Conservation (phyloP, 2,329 filamentous ascomycete species). For the Tolypocladium ovalisporum region DNA sequence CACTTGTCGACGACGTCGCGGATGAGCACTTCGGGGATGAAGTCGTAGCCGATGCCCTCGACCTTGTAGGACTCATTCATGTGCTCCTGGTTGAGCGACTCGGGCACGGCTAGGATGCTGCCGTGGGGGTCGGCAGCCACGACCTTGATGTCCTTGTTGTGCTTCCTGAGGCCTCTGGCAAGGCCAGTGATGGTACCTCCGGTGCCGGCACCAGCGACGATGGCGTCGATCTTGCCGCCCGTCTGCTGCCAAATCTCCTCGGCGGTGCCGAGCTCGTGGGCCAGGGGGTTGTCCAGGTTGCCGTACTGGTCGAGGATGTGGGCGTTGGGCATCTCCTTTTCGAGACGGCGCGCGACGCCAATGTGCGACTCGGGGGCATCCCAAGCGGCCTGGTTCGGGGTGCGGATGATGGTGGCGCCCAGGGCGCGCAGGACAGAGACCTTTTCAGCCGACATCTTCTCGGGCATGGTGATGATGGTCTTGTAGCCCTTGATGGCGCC, state of each 20-base stretch:
- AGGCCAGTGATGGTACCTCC: slow-evolving; percentile 92
- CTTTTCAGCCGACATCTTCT: slow-evolving; percentile 99
- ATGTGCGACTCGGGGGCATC: slow-evolving; percentile 96
- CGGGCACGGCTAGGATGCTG: slow-evolving; percentile 79
- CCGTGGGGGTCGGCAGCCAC: slow-evolving; percentile 88
- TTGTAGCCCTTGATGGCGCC: slow-evolving; percentile 96
- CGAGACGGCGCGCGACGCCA: slow-evolving; percentile 76
- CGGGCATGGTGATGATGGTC: slow-evolving; percentile 95
- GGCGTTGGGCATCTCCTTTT: slow-evolving; percentile 93
- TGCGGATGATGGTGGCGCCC: slow-evolving; percentile 94
- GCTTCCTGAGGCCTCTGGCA: slow-evolving; percentile 74
- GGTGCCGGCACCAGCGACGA: slow-evolving; percentile 88
- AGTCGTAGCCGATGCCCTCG: slow-evolving; percentile 97
- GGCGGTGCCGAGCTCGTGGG: slow-evolving; percentile 88
- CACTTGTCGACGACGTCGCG: slow-evolving; percentile 75
- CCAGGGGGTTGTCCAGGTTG: slow-evolving; percentile 82
- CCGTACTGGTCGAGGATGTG: slow-evolving; percentile 96
- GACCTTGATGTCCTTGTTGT: slow-evolving; percentile 75
- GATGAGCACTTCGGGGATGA: slow-evolving; percentile 87
- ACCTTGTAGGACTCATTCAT: slow-evolving; percentile 89
- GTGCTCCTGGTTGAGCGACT: slow-evolving; percentile 66
- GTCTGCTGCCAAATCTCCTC: slow-evolving; percentile 96
- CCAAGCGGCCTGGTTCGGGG: slow-evolving; percentile 89
- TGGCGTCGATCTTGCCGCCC: slow-evolving; percentile 64
- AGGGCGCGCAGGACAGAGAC: slow-evolving; percentile 88